Percentiles rank a stretch among this genome's conserved stretches.
These are phyloP conservation scores for Xylaria multiplex DNA, from an alignment of 2,329 filamentous ascomycete species.

Conservation along the genomic window DNA sequence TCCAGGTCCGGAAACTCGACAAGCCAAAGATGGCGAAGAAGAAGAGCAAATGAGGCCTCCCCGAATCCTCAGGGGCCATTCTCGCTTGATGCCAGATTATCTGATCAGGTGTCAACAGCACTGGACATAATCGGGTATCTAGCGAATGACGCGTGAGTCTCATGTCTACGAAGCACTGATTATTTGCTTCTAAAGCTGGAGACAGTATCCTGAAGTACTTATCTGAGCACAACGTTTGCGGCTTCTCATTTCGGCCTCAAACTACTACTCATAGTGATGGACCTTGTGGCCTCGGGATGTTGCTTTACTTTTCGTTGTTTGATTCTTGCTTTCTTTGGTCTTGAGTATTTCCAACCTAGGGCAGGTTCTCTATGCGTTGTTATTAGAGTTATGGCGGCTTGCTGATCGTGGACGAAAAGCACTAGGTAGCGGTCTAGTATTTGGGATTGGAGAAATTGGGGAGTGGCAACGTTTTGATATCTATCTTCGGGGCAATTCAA, in stretches of 20 bases:
- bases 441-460: too few species aligned
- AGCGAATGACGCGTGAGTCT: background rate
- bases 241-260: background rate
- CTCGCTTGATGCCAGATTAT: background rate
- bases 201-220: background rate
- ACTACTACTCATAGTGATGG: background rate
- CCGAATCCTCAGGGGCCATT: background rate
- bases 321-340: background rate
- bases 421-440: background rate
- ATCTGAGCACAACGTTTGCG: background rate
- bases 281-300: too few species aligned
- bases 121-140: background rate
- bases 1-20: constrained; percentile 16
- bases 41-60: constrained; percentile 8
- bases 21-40: constrained; percentile 15
- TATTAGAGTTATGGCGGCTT: background rate
- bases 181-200: background rate
- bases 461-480: too few species aligned
- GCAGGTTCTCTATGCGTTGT: background rate
- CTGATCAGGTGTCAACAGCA: background rate
- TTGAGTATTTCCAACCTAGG: background rate
- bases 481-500: too few species aligned
- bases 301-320: background rate
- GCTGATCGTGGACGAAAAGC: background rate
- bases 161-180: background rate